Percentiles rank a stretch among this genome's conserved stretches.
These are phyloP conservation scores for Xanthoconium separans DNA, from an alignment of 1,284 basidiomycete species.

Conservation along the genomic window DNA sequence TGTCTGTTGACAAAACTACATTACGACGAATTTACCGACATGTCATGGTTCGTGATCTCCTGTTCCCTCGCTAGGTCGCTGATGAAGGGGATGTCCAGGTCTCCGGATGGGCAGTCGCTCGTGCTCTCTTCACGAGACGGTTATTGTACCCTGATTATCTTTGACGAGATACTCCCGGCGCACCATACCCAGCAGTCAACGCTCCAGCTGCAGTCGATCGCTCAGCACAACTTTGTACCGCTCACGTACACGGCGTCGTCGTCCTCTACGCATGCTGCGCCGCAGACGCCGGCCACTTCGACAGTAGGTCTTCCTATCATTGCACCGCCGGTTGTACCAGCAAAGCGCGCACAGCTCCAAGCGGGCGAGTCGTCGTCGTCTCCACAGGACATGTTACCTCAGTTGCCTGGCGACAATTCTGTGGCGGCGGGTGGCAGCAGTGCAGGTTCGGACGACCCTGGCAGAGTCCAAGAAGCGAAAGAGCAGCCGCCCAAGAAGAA, in stretches of 20 bases:
- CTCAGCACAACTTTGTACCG: slow-evolving; percentile 74
- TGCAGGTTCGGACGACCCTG: slow-evolving; percentile 10
- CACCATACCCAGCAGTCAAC: slow-evolving; percentile 87
- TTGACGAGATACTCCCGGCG: slow-evolving; percentile 86
- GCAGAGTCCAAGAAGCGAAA: slow-evolving; percentile 27
- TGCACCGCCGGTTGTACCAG: slow-evolving; percentile 45
- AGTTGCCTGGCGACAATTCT: slow-evolving; percentile 17
- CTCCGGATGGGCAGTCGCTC: slow-evolving; percentile 91
- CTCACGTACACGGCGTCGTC: slow-evolving; percentile 39
- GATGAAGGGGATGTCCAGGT: slow-evolving; percentile 53
- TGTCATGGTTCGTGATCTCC: slow-evolving; percentile 76
- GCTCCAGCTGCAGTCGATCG: slow-evolving; percentile 84
- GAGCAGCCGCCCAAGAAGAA: slow-evolving; percentile 82
- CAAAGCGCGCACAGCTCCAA: slow-evolving; percentile 39
- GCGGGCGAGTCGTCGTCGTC: slow-evolving; percentile 50
- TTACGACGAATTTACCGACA: slow-evolving; percentile 97
- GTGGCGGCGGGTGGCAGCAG: slow-evolving; percentile 13
- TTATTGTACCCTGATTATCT: slow-evolving; percentile 92
- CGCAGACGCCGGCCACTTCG: slow-evolving; percentile 42
- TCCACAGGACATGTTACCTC: slow-evolving; percentile 45
- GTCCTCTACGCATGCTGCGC: slow-evolving; percentile 14
- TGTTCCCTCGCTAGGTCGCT: slow-evolving; percentile 1
- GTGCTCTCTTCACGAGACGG: slow-evolving; percentile 93
- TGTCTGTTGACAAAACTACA: slow-evolving; percentile 94
- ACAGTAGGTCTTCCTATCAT: slow-evolving; percentile 40